Evolutionary conservation across 768 basidiomycete genomes (phyloP).

Genomic region (Leccinum imitatum): DNA sequence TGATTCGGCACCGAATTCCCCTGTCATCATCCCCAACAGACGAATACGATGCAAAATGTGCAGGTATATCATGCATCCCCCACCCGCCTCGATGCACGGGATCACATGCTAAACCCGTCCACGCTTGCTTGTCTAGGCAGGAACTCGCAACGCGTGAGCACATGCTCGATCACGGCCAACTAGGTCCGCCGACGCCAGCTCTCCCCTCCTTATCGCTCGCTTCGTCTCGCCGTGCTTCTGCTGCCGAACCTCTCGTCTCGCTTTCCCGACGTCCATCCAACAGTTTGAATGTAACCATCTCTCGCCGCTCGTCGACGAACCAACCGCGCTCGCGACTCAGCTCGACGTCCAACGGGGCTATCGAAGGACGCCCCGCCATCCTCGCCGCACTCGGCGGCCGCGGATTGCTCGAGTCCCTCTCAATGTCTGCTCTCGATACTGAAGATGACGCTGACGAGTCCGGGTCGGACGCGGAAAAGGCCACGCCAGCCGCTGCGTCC

Average conservation of each 20-base stretch:
- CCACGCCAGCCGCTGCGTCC: background rate
- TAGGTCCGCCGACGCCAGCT: constrained; percentile 66
- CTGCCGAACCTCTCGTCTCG: constrained; percentile 5
- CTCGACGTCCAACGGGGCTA: background rate
- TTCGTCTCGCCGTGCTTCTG: constrained; percentile 44
- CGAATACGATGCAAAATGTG: constrained; percentile 93
- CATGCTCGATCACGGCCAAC: constrained; percentile 87
- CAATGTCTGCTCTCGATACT: constrained; percentile 54
- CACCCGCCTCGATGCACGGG: background rate
- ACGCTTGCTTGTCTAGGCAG: constrained; percentile 40
- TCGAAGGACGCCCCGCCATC: constrained; percentile 23
- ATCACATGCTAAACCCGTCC: background rate
- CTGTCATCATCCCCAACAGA: constrained; percentile 50
- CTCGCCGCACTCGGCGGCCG: constrained; percentile 30
- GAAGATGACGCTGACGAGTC: constrained; percentile 40
- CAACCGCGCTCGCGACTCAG: constrained; percentile 26
- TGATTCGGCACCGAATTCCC: constrained; percentile 59
- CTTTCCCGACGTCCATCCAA: constrained; percentile 22
- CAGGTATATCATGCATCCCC: constrained; percentile 44
- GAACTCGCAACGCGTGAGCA: constrained; percentile 90
- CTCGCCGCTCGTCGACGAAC: constrained; percentile 26
- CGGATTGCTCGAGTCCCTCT: constrained; percentile 40
- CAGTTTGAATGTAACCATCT: constrained; percentile 31
- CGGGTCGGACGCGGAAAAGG: constrained; percentile 18
- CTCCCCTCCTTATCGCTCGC: constrained; percentile 44